These are phyloP conservation scores for Thelonectria discophora DNA, from an alignment of 2,329 filamentous ascomycete species.

Conservation along the genomic window DNA sequence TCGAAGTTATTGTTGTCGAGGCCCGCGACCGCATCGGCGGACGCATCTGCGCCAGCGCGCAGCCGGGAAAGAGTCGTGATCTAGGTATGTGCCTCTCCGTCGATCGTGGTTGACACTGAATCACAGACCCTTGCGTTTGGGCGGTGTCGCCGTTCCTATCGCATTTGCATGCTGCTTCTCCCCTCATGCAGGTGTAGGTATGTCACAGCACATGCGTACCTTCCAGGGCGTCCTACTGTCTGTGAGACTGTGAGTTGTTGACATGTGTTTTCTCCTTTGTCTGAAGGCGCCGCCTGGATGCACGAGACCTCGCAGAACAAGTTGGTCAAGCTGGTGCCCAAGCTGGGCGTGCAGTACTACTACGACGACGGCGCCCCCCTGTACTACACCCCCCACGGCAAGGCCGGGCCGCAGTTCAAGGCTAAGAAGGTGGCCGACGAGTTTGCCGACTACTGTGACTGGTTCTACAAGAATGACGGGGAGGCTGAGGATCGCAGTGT, in stretches of 20 bases:
- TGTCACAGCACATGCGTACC: conserved; percentile 16
- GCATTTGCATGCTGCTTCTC: conserved; percentile 11
- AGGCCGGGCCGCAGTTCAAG: conserved; percentile 24
- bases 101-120: conserved; percentile 18
- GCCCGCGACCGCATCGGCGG: conserved; percentile 21
- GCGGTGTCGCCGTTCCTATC: conserved; percentile 23
- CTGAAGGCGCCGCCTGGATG: conserved; percentile 24
- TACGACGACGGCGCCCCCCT: conserved; percentile 24
- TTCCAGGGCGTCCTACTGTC: conserved; percentile 13
- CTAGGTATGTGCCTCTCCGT: conserved; percentile 13
- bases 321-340: conserved; percentile 24
- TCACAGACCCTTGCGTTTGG: conserved; percentile 23
- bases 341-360: conserved; percentile 24
- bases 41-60: conserved; percentile 18
- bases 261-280: conserved; percentile 12
- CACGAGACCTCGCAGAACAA: conserved; percentile 25
- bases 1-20: conserved; percentile 21
- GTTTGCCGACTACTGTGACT: conserved; percentile 24
- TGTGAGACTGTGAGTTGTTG: conserved; percentile 18
- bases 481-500: conserved; percentile 16
- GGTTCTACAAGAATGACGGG: conserved; percentile 13
- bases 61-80: conserved; percentile 18
- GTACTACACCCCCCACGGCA: conserved; percentile 19
- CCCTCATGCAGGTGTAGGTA: conserved; percentile 18
- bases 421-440: conserved; percentile 23